Evolutionary conservation across 1,284 basidiomycete species (phyloP).

Genomic region (Cutaneotrichosporon cutaneum): DNA sequence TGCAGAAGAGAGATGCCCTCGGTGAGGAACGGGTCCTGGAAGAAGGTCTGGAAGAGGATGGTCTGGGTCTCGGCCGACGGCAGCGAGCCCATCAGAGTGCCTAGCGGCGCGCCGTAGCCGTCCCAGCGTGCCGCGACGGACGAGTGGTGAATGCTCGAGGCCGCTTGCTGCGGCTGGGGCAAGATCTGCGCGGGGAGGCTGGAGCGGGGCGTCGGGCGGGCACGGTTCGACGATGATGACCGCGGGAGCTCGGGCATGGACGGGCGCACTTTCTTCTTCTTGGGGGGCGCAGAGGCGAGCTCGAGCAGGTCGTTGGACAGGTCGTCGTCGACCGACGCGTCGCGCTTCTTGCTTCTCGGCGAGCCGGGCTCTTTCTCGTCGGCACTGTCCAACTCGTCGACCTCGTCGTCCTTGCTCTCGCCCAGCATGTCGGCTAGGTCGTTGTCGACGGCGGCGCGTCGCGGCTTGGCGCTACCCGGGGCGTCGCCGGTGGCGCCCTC

Average conservation of each 20-base stretch:
- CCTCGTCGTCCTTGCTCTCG: conserved; percentile 18
- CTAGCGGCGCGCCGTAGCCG: conserved; percentile 36
- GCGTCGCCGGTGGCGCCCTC: conserved; percentile 8
- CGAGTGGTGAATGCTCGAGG: not conserved
- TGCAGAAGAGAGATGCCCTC: conserved; percentile 48
- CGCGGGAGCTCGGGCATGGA: conserved; percentile 11
- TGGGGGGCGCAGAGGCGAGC: conserved; percentile 41
- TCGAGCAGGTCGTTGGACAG: conserved; percentile 38
- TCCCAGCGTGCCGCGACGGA: conserved; percentile 25
- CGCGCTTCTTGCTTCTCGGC: conserved; percentile 30
- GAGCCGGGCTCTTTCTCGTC: conserved; percentile 23
- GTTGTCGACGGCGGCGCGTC: conserved; percentile 23
- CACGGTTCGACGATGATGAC: conserved; percentile 7
- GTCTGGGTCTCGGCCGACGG: conserved; percentile 40
- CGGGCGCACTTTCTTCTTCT: conserved; percentile 37
- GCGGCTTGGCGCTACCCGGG: conserved; percentile 2
- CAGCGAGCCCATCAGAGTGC: conserved; percentile 36
- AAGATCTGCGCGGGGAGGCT: conserved; percentile 10
- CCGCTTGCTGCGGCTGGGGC: not conserved
- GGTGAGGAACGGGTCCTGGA: conserved; percentile 45
- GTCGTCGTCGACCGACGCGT: conserved; percentile 37
- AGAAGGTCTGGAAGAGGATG: conserved; percentile 47
- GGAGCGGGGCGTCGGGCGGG: conserved; percentile 16
- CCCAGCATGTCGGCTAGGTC: conserved; percentile 34
- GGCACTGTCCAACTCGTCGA: conserved; percentile 36